These are phyloP conservation scores for Myrmaecium sp. DNA, from an alignment of 2,329 filamentous ascomycete genomes.

Conservation along the genomic window DNA sequence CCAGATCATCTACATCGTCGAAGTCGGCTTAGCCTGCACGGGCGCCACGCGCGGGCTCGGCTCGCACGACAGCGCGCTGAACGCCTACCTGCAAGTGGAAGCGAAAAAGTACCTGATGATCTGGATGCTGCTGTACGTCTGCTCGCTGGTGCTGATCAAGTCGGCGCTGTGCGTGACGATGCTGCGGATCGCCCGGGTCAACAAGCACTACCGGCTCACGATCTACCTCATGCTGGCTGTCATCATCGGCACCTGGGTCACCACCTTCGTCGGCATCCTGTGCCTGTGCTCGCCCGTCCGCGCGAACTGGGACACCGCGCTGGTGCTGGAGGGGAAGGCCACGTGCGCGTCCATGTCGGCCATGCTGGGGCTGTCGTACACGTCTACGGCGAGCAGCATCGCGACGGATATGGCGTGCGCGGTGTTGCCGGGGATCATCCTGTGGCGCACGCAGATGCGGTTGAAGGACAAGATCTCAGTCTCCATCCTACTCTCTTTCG, in stretches of 20 bases:
- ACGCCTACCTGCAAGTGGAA: background rate
- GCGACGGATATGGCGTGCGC: slow-evolving; percentile 14
- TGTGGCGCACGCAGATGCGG: slow-evolving; percentile 28
- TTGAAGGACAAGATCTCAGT: slow-evolving; percentile 29
- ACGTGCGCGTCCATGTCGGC: background rate
- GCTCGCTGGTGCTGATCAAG: slow-evolving; percentile 2
- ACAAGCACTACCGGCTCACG: slow-evolving; percentile 1
- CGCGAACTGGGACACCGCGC: slow-evolving; percentile 5
- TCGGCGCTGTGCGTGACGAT: slow-evolving; percentile 2
- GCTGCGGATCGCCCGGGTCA: slow-evolving; percentile 2
- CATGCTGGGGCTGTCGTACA: slow-evolving; percentile 17
- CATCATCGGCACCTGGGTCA: background rate
- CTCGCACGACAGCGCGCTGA: background rate
- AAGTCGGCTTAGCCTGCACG: slow-evolving; percentile 1
- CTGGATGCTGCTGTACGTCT: slow-evolving; percentile 1
- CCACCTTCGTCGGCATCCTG: slow-evolving; percentile 3
- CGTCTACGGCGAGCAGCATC: slow-evolving; percentile 18
- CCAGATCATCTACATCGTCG: slow-evolving; percentile 1
- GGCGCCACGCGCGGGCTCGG: background rate
- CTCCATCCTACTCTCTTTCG: slow-evolving; percentile 25
- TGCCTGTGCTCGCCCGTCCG: slow-evolving; percentile 5
- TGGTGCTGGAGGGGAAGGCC: background rate
- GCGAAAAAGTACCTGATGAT: slow-evolving; percentile 1
- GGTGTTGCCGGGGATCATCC: slow-evolving; percentile 17
- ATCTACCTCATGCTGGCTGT: slow-evolving; percentile 1